Conservation (phyloP, 1,284 basidiomycete genomes). For the Agroathelia rolfsii region DNA sequence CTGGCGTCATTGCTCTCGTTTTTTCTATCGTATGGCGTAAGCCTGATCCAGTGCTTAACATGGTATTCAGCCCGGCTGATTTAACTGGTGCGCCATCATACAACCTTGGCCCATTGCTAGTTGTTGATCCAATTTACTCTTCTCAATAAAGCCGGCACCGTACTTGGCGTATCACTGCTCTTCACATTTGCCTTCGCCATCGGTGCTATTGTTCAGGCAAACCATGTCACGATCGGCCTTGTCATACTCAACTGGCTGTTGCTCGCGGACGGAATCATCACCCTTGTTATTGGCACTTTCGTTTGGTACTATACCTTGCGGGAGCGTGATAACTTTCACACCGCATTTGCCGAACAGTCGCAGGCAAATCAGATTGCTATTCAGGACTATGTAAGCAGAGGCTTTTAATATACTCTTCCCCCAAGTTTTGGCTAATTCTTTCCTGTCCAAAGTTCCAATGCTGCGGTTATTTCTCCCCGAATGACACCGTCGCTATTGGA, state of each 20-base stretch:
- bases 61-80: conserved; percentile 49
- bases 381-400: conserved; percentile 63
- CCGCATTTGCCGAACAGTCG: conserved; percentile 39
- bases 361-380: conserved; percentile 42
- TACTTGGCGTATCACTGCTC: conserved; percentile 61
- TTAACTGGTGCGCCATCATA: conserved; percentile 42
- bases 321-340: conserved; percentile 57
- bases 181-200: conserved; percentile 62
- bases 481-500: conserved; percentile 46
- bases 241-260: conserved; percentile 68
- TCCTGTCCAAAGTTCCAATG: conserved; percentile 47
- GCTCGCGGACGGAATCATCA: conserved; percentile 46
- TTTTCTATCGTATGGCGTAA: conserved; percentile 64
- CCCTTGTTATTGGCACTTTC: conserved; percentile 54
- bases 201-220: conserved; percentile 57
- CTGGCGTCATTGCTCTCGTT: conserved; percentile 52
- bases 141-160: conserved; percentile 47
- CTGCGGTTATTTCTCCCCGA: conserved; percentile 72
- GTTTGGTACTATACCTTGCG: conserved; percentile 74
- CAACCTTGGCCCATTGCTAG: conserved; percentile 5
- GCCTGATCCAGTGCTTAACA: conserved; percentile 55
- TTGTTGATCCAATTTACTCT: conserved; percentile 1
- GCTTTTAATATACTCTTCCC: conserved; percentile 4
- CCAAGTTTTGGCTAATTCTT: conserved; percentile 1
- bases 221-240: conserved; percentile 56